Conservation (phyloP, 352 stramenopile genomes). For the Detonula confervacea region DNA sequence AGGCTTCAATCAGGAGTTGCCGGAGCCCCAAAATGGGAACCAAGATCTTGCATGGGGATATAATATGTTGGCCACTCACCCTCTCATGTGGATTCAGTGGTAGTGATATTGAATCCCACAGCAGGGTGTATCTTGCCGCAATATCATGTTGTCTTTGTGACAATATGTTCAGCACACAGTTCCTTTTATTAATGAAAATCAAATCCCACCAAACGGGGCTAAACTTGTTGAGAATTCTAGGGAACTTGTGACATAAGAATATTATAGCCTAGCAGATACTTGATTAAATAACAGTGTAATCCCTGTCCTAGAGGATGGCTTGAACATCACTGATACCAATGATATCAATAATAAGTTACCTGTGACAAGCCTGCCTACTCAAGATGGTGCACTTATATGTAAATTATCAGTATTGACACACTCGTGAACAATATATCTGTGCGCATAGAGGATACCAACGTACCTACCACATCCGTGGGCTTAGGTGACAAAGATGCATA, state of each 20-base stretch:
- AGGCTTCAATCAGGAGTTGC: slow-evolving; percentile 10
- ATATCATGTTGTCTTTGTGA: slow-evolving; percentile 20
- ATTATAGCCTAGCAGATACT: background rate
- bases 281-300: no score
- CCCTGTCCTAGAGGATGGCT: no score
- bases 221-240: background rate
- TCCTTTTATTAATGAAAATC: background rate
- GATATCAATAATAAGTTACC: no score
- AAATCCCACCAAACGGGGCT: background rate
- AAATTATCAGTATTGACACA: no score
- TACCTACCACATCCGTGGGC: no score
- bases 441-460: no score
- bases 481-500: no score
- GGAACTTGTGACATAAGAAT: background rate
- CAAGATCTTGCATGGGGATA: background rate
- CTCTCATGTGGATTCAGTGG: slow-evolving; percentile 11
- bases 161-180: slow-evolving; percentile 13
- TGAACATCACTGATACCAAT: no score
- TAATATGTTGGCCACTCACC: slow-evolving; percentile 21
- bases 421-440: no score
- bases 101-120: slow-evolving; percentile 5
- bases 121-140: slow-evolving; percentile 15
- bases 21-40: slow-evolving; percentile 7
- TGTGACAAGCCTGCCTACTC: no score
- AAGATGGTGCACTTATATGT: no score